Evolutionary conservation across 1,284 basidiomycete genomes (phyloP), one percentile per base, ranked within the genome.

Genomic region (Cryptococcus amylolentus): DNA sequence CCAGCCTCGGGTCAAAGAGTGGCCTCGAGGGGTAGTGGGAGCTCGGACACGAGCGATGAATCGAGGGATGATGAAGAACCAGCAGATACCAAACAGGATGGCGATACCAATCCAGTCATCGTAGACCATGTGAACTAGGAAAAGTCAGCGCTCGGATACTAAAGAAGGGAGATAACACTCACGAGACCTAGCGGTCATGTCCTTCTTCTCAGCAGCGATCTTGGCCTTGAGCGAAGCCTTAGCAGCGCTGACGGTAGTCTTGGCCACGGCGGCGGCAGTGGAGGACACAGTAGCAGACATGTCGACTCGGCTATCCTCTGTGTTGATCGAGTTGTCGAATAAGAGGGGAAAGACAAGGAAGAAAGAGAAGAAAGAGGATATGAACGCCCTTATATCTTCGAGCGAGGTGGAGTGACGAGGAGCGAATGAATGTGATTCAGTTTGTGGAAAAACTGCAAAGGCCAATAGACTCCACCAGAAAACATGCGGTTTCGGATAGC

Each of bases 11-110:
- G 45, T 40, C 31, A 23, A 48, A 2, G 12, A 10, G 8, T 16
- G 8, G 2, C 35, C 18, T 37, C 26, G 23, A 20, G 14, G 13
- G n/a, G 23, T 5, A 20, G 10, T 40, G 23, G 28, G 40, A n/a
- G 16, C 18, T 28, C 26, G 13, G 10, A 37, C 23, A 13, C 16
- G 16, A 4, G 39, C 16, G 35, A 18, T n/a, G 27, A 61, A 60
- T 53, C 50, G 26, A 31, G 55, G 47, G 47, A 38, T 13, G n/a
- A 38, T 49, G 31, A 38, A 38, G 27, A 49, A 31, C 47, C 47
- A 49, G 13, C 47, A 49, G 27, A 49, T 35, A 35, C 16, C 47
- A n/a, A 49, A 35, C 16, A 49, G 47, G 23, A n/a, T 23, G 12
- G 47, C 47, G 28, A 37, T n/a, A 16, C 47, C 47, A 16, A 49